A percentile compares a stretch with the other conserved stretches of the same genome.
Conservation (phyloP, 352 stramenopile species). For the Pythium oligandrum region DNA sequence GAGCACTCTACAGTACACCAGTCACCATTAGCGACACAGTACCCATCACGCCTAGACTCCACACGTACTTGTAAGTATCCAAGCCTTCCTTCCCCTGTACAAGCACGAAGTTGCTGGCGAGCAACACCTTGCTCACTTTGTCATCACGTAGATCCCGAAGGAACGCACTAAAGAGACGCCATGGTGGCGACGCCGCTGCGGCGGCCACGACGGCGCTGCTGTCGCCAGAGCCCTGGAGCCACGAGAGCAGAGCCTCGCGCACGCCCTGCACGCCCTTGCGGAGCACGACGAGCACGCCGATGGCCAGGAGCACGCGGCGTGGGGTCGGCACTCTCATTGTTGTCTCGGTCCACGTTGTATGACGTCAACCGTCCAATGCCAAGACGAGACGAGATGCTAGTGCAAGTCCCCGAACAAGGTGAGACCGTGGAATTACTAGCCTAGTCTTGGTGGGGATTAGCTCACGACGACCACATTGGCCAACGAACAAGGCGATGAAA, state of each 20-base stretch:
- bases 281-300: constrained; percentile 38
- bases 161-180: constrained; percentile 72
- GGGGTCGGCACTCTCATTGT: constrained; percentile 13
- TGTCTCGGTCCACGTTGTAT: no score
- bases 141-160: constrained; percentile 41
- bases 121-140: constrained; percentile 57
- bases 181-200: constrained; percentile 19
- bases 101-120: constrained; percentile 51
- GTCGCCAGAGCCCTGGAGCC: no score
- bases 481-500: no score
- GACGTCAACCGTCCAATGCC: no score
- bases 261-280: constrained; percentile 30
- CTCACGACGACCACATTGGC: no score
- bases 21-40: constrained; percentile 3
- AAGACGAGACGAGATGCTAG: no score
- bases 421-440: no score
- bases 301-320: constrained; percentile 27
- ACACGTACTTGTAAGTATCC: constrained; percentile 52
- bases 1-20: constrained; percentile 36
- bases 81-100: constrained; percentile 40
- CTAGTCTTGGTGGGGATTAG: no score
- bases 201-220: constrained; percentile 13
- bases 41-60: constrained; percentile 2
- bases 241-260: constrained; percentile 19
- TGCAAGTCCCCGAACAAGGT: no score